A percentile compares a stretch with the other conserved stretches of the same genome.
Conservation (phyloP, 2,329 filamentous ascomycete genomes). For the Colletotrichum zoysiae region DNA sequence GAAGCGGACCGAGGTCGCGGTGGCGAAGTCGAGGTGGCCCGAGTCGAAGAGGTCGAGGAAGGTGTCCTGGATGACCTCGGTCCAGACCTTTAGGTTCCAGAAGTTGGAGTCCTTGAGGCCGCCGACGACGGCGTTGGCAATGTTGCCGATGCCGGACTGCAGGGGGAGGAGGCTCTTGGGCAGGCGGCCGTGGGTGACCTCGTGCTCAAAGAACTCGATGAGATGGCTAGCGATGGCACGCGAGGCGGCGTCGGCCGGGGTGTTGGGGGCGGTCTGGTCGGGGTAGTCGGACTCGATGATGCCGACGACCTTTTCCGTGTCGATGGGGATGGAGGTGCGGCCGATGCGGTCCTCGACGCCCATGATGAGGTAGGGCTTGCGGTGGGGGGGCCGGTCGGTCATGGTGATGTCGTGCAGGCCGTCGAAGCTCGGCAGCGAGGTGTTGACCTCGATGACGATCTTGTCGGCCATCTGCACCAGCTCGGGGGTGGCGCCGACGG, state of each 20-base stretch:
- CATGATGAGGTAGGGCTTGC: slow-evolving; percentile 91
- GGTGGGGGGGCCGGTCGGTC: slow-evolving; percentile 83
- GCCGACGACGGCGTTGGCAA: slow-evolving; percentile 91
- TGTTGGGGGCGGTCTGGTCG: slow-evolving; percentile 80
- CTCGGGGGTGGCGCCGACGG: slow-evolving; percentile 87
- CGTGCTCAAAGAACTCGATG: slow-evolving; percentile 87
- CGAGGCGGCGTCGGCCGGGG: slow-evolving; percentile 80
- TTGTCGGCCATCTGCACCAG: slow-evolving; percentile 93
- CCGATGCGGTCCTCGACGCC: slow-evolving; percentile 88
- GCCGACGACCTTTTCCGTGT: slow-evolving; percentile 86
- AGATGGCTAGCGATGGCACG: slow-evolving; percentile 81
- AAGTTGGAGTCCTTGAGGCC: slow-evolving; percentile 86
- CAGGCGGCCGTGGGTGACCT: slow-evolving; percentile 82
- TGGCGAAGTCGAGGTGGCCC: slow-evolving; percentile 89
- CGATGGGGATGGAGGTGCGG: slow-evolving; percentile 83
- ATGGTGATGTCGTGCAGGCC: slow-evolving; percentile 92
- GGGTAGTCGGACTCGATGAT: slow-evolving; percentile 88
- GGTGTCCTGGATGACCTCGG: slow-evolving; percentile 91
- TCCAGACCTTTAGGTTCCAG: slow-evolving; percentile 91
- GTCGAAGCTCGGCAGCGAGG: slow-evolving; percentile 84
- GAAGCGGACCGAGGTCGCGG: slow-evolving; percentile 90
- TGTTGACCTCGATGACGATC: slow-evolving; percentile 92
- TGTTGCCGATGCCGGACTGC: slow-evolving; percentile 92
- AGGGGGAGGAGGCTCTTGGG: slow-evolving; percentile 83
- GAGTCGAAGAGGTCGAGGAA: slow-evolving; percentile 94